Conservation (phyloP, 768 basidiomycete genomes). For the Termitomyces titanicus region DNA sequence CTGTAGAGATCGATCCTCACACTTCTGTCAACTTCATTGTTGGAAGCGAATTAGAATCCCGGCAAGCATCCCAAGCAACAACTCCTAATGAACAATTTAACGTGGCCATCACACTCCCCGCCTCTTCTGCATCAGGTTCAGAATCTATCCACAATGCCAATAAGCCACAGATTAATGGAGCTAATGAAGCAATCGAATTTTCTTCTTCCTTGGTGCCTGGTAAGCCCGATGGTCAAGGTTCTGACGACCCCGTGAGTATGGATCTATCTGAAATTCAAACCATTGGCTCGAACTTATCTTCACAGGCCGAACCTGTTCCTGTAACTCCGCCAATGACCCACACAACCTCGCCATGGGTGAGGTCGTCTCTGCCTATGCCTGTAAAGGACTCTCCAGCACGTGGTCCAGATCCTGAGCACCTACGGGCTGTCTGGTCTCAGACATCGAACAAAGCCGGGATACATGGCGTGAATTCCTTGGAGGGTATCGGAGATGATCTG, state of each 20-base stretch:
- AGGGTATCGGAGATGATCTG: constrained; percentile 81
- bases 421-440: constrained; percentile 84
- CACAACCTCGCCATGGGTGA: constrained; percentile 46
- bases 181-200: constrained; percentile 12
- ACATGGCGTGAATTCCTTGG: constrained; percentile 73
- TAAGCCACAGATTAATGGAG: constrained; percentile 14
- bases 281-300: constrained; percentile 1
- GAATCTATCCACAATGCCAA: constrained; percentile 3
- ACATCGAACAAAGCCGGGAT: constrained; percentile 66
- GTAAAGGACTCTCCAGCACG: constrained; percentile 68
- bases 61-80: constrained; percentile 17
- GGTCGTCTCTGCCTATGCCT: constrained; percentile 50
- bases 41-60: constrained; percentile 64
- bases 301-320: not conserved
- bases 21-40: constrained; percentile 71
- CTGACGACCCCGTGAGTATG: constrained; percentile 50
- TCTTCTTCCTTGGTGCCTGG: constrained; percentile 24
- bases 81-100: constrained; percentile 20
- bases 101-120: constrained; percentile 18
- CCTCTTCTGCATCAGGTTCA: not conserved
- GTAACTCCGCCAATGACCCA: constrained; percentile 6
- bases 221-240: constrained; percentile 46
- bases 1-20: constrained; percentile 42
- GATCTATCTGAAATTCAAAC: not conserved
- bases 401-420: constrained; percentile 76